Evolutionary conservation across 345 rosid species (phyloP), one percentile per base, ranked within the genome.

Genomic region (Citrus sp.): DNA sequence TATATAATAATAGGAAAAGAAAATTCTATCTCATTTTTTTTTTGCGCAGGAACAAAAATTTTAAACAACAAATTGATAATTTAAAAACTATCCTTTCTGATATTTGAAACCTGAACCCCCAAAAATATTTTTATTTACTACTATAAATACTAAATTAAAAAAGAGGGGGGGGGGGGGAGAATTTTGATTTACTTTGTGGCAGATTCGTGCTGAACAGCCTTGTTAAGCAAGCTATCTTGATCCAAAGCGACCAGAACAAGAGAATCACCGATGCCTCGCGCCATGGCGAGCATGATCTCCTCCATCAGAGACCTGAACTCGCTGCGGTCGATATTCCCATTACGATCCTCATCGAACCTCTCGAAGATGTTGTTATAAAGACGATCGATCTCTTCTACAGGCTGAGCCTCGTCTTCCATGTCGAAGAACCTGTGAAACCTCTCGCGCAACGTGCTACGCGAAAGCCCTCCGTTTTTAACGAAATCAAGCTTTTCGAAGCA

Each of bases 271-370:
- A 87, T 32, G 59, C 88, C 84, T 4, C 74, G 75, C 25, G 82
- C 90, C 81, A 86, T 51, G 18, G 86, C 87, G 4, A 75, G 65
- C 90, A 85, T 80, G 10, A 87, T 75, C 80, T 87, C 88, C 67
- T 5, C 62, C 35, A 84, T 77, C 5, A 84, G 79, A 9, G 51
- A 58, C 73, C 55, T 24, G 34, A 87, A 84, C 61, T 60, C 82
- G 4, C 32, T 34, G 1, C 51, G 27, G 68, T 79, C 80, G 2
- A 85, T 76, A 7, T 8, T 60, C 24, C 86, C 86, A 7, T 67
- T 82, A 25, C 38, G 58, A 32, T 79, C 79, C 62, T 79, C 73
- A 9, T 82, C 86, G 4, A 82, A 86, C 68, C 79, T 81, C 12
- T 84, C 73, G 2, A 86, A 86, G 9, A 79, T 64, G 38, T 56